Evolutionary conservation across 2,329 filamentous ascomycete species (phyloP).

Genomic region (Cercospora citrullina): DNA sequence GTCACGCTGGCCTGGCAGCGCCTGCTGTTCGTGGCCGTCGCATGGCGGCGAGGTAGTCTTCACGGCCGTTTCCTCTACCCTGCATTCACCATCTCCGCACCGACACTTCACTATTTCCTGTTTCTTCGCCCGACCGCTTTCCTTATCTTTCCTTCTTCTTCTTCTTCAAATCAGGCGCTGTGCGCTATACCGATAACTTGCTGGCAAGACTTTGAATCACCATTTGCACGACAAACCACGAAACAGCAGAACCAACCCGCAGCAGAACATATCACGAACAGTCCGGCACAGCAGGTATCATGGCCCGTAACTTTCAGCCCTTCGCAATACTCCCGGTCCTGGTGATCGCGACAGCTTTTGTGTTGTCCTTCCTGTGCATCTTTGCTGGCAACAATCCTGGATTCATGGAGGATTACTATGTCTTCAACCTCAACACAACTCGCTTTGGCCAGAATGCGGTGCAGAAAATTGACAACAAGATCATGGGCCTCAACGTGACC

Average conservation of each 20-base stretch:
- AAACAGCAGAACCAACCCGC: not conserved
- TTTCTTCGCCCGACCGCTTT: not conserved
- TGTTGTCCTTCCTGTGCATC: constrained; percentile 60
- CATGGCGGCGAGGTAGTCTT: not conserved
- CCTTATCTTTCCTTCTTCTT: not conserved
- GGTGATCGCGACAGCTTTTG: constrained; percentile 55
- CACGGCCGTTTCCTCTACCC: constrained; percentile 1
- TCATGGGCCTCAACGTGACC: constrained; percentile 28
- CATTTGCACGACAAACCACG: not conserved
- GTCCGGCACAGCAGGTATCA: constrained; percentile 1
- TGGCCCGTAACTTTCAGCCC: constrained; percentile 21
- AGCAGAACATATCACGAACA: not conserved
- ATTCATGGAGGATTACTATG: constrained; percentile 58
- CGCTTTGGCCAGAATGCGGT: constrained; percentile 49
- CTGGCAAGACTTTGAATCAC: constrained; percentile 11
- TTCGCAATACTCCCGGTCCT: constrained; percentile 32
- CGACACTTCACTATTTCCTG: constrained; percentile 5
- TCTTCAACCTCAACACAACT: constrained; percentile 62
- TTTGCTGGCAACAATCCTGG: constrained; percentile 60
- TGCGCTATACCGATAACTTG: constrained; percentile 7
- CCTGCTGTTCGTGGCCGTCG: not conserved
- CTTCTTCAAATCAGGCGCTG: constrained; percentile 7
- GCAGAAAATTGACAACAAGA: constrained; percentile 34
- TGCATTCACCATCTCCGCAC: constrained; percentile 10
- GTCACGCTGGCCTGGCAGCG: not conserved